Conservation (phyloP, 345 rosid genomes). For the Bruguiera gymnorhiza region DNA sequence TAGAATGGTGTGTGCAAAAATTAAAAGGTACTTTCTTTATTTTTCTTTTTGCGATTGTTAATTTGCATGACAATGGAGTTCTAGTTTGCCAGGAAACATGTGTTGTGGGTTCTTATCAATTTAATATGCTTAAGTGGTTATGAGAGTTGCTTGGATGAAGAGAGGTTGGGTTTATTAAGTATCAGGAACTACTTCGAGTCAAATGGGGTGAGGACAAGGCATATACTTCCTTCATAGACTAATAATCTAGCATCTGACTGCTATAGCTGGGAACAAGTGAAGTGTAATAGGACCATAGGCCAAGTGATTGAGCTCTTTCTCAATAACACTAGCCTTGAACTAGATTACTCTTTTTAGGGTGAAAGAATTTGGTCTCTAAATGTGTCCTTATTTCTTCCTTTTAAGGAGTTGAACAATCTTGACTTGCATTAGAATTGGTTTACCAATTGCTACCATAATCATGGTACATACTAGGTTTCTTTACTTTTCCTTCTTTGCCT, state of each 20-base stretch:
- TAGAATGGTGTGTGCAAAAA: too few relatives aligned
- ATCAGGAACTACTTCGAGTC: neutral
- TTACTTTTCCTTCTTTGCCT: too few relatives aligned
- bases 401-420: neutral
- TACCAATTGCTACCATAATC: too few relatives aligned
- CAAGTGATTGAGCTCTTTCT: constrained; percentile 2
- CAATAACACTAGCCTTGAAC: neutral
- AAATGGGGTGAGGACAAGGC: neutral
- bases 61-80: neutral
- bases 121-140: neutral
- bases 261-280: constrained; percentile 1
- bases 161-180: neutral
- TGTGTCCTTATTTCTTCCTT: neutral
- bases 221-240: neutral
- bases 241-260: neutral
- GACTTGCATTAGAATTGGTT: too few relatives aligned
- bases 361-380: neutral
- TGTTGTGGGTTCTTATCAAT: neutral
- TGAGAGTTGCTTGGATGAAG: too few relatives aligned
- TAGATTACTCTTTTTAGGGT: too few relatives aligned
- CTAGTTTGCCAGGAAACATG: neutral
- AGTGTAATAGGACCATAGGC: neutral
- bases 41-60: too few relatives aligned
- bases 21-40: too few relatives aligned
- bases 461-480: too few relatives aligned